Conservation (phyloP, 345 rosid species). For the Dimocarpus longan region DNA sequence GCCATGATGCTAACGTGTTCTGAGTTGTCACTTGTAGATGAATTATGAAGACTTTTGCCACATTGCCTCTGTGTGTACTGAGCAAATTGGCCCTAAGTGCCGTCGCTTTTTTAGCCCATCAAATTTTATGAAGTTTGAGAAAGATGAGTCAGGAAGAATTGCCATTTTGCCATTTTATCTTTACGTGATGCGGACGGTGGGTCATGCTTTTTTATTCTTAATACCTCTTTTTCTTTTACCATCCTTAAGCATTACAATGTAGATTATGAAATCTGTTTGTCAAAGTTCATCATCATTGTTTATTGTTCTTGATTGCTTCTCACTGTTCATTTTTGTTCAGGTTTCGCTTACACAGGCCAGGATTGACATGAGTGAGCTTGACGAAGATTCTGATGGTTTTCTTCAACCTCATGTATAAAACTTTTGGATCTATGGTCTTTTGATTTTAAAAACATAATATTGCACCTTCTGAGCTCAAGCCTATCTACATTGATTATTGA, state of each 20-base stretch:
- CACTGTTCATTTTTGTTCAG: constrained; percentile 45
- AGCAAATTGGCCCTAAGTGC: constrained; percentile 97
- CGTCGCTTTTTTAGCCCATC: constrained; percentile 98
- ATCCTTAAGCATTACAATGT: neutral
- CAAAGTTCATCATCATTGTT: neutral
- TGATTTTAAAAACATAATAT: constrained; percentile 6
- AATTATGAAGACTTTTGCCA: constrained; percentile 99
- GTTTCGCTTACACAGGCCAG: constrained; percentile 99
- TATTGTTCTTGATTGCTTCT: constrained; percentile 9
- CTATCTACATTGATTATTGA: neutral
- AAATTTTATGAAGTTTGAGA: constrained; percentile 99
- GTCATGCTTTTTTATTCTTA: constrained; percentile 26
- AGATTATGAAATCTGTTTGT: neutral
- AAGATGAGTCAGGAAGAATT: constrained; percentile 98
- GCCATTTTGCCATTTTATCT: constrained; percentile 97
- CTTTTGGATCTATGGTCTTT: constrained; percentile 8
- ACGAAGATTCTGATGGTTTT: constrained; percentile 98
- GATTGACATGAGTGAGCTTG: constrained; percentile 99
- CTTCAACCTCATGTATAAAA: constrained; percentile 76
- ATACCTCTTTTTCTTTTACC: neutral
- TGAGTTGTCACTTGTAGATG: constrained; percentile 58
- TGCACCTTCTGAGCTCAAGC: constrained; percentile 2
- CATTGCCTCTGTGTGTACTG: constrained; percentile 94
- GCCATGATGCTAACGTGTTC: constrained; percentile 18
- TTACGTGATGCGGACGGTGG: constrained; percentile 98